phyloP scores from a whole-genome alignment of 441 rosid species.

The Euphorbia schlechtendalii region DNA sequence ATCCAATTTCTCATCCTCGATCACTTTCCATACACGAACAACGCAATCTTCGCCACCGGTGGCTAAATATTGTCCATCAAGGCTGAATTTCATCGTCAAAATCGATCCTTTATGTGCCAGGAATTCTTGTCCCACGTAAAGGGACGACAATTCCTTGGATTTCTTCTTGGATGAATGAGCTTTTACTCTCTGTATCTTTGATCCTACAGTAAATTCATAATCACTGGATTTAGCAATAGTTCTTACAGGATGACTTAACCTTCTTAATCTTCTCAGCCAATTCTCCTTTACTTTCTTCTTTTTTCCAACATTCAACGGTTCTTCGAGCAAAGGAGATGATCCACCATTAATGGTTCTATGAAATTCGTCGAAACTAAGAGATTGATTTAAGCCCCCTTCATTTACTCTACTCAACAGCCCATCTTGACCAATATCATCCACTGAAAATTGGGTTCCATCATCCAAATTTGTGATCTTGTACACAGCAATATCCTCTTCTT shows the following conservation, averaged over 20 bases:
- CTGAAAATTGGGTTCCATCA: constrained; percentile 24
- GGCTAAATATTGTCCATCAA: constrained; percentile 71
- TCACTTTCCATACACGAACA: constrained; percentile 73
- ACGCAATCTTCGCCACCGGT: constrained; percentile 79
- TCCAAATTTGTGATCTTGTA: constrained; percentile 26
- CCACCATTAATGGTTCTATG: constrained; percentile 19
- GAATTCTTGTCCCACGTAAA: constrained; percentile 64
- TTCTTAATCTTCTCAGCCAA: constrained; percentile 52
- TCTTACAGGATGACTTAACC: constrained; percentile 31
- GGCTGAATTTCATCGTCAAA: constrained; percentile 83
- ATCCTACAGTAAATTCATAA: constrained; percentile 25
- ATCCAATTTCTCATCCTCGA: constrained; percentile 53
- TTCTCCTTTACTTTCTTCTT: constrained; percentile 29
- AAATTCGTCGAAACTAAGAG: constrained; percentile 38
- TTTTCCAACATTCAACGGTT: constrained; percentile 10
- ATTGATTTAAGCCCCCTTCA: constrained; percentile 26
- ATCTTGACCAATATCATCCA: constrained; percentile 22
- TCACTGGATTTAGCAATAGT: constrained; percentile 26
- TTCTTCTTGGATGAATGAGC: constrained; percentile 53
- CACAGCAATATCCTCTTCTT: constrained; percentile 15
- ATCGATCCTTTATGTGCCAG: constrained; percentile 70
- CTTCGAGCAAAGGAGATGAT: constrained; percentile 29
- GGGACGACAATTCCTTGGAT: constrained; percentile 68
- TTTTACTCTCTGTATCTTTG: constrained; percentile 40
- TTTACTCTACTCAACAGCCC: constrained; percentile 19